Evolutionary conservation across 2,329 filamentous ascomycete species (phyloP).

Genomic region (Colletotrichum sp.): DNA sequence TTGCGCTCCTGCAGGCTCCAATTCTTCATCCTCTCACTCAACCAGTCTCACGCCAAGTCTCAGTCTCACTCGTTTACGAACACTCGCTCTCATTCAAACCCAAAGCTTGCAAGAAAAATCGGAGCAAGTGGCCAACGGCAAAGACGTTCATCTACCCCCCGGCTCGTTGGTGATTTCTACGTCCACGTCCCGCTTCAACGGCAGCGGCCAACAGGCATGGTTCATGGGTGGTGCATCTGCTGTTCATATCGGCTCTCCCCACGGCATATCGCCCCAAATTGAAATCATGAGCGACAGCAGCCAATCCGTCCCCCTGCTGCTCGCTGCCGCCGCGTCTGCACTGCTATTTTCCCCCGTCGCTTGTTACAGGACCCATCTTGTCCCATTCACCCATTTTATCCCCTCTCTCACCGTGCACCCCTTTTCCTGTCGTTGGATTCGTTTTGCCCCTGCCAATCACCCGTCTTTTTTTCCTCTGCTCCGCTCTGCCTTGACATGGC

Average conservation of each 20-base stretch:
- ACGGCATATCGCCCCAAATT: constrained; percentile 5
- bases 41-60: background rate
- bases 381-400: background rate
- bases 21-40: background rate
- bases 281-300: constrained; percentile 15
- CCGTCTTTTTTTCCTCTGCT: background rate
- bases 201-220: background rate
- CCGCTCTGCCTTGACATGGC: background rate
- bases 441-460: background rate
- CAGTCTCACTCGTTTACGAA: background rate
- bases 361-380: constrained; percentile 1
- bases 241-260: background rate
- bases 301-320: constrained; percentile 7
- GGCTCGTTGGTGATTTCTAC: background rate
- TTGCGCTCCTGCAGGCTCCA: background rate
- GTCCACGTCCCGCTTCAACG: background rate
- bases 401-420: background rate
- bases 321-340: constrained; percentile 3
- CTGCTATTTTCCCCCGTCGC: background rate
- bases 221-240: background rate
- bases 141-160: background rate
- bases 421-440: background rate
- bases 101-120: background rate
- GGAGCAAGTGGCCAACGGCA: background rate
- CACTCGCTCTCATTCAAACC: background rate